These are phyloP conservation scores for Liquidambar formosana DNA, from an alignment of 164 flowering plant genomes.

Conservation along the genomic window DNA sequence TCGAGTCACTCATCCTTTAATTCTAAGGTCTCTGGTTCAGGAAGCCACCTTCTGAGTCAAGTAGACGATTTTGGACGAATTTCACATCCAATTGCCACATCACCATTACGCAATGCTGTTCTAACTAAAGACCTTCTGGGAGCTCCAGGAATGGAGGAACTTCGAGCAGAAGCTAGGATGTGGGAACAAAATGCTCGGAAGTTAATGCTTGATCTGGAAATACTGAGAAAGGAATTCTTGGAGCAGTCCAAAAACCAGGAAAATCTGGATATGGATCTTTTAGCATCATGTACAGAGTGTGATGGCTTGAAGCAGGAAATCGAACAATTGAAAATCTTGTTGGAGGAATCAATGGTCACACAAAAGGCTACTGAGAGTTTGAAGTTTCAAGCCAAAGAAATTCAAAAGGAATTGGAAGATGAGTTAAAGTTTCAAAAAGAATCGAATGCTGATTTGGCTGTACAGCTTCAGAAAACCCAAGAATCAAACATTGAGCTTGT, in stretches of 20 bases:
- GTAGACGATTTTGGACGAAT: conserved; percentile 26
- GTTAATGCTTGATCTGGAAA: conserved; percentile 52
- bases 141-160: conserved; percentile 68
- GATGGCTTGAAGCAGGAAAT: conserved; percentile 61
- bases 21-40: conserved; percentile 36
- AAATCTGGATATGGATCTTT: conserved; percentile 57
- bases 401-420: conserved; percentile 55
- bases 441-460: conserved; percentile 49
- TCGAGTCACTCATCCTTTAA: conserved; percentile 45
- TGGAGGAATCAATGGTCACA: conserved; percentile 40
- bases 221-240: conserved; percentile 41
- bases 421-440: conserved; percentile 65
- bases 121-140: conserved; percentile 56
- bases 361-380: conserved; percentile 24
- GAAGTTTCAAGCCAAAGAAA: conserved; percentile 31
- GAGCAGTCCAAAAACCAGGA: conserved; percentile 49
- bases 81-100: conserved; percentile 24
- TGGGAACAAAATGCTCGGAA: conserved; percentile 80
- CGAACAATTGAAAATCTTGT: conserved; percentile 37
- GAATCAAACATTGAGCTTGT: conserved; percentile 85
- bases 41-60: conserved; percentile 27
- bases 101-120: conserved; percentile 33
- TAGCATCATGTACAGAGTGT: conserved; percentile 50
- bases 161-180: conserved; percentile 63
- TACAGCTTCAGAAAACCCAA: conserved; percentile 65